Evolutionary conservation across 192 early-diverging fungal genomes (phyloP).

Genomic region (Backusella tuberculispora): DNA sequence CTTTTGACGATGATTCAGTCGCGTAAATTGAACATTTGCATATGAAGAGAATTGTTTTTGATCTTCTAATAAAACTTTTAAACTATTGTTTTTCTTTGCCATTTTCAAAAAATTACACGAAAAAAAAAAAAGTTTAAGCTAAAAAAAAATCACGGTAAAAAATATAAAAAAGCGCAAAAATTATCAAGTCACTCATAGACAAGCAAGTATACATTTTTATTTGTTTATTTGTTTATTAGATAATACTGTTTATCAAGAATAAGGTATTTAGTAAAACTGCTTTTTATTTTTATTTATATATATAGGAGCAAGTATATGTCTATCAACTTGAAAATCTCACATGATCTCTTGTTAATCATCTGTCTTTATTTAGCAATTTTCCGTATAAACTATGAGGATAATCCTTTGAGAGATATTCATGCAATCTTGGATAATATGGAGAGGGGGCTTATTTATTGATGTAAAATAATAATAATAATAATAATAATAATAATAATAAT

Average conservation of each 20-base stretch:
- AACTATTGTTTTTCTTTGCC: neutral
- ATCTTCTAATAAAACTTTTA: neutral
- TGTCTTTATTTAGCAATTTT: conserved; percentile 6
- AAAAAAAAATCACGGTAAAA: neutral
- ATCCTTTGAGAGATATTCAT: conserved; percentile 3
- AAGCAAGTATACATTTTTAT: neutral
- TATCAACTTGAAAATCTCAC: conserved; percentile 8
- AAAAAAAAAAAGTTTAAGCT: neutral
- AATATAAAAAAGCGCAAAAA: neutral
- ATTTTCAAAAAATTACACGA: neutral
- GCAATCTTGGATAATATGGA: neutral
- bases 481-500: neutral
- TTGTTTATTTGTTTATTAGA: neutral
- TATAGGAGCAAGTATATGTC: too few relatives aligned
- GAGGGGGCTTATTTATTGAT: neutral
- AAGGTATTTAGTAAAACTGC: neutral
- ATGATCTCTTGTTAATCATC: conserved; percentile 1
- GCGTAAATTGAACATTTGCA: conserved; percentile 5
- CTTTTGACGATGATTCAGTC: conserved; percentile 3
- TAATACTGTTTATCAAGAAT: neutral
- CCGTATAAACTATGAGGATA: neutral
- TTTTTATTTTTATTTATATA: too few relatives aligned
- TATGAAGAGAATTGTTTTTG: neutral
- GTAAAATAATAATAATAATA: neutral
- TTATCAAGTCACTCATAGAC: neutral